Evolutionary conservation across 345 rosid genomes (phyloP), one percentile per base, ranked within the genome.

Genomic region (Cardamine occulta): DNA sequence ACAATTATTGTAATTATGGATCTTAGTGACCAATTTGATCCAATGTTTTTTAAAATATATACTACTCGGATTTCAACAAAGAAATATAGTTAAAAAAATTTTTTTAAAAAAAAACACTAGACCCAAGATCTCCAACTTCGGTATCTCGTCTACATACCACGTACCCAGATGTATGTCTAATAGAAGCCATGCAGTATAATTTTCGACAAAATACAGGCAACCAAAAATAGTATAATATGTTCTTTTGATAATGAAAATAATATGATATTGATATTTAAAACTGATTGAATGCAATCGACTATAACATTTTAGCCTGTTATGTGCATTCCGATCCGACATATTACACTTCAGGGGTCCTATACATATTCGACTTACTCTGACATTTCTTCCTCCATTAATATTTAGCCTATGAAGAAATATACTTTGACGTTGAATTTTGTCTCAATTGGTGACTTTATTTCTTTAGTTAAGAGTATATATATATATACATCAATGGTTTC

Each of bases 311-410:
- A 49, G 23, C 54, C 4, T 61, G 34, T 52, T 62, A 4, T 66
- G 47, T 58, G 44, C 21, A 42, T 29, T 75, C 79, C 73, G 45
- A 61, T 75, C 79, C 79, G 53, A 68, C 68, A 68, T 52, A 51
- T 68, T 56, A 68, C 51, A 63, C 14, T 61, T 49, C 14, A 39
- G 23, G 44, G 68, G 62, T 59, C 73, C 47, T 58, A 56, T 54
- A 21, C 49, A 74, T 49, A 21, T 34, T 74, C 58, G 53, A 35
- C 40, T 24, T 32, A 23, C 12, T 65, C 18, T 45, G 72, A 74
- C 72, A 56, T 34, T 65, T 66, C 58, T 6, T 19, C 34, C 19
- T 39, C 63, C 53, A 8, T 39, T 63, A 13, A 13, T 18, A 63
- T 73, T 34, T 34, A 34, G 58, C 45, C 26, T 47, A 21, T 3